Conservation (phyloP, 2,329 filamentous ascomycete genomes). For the Colletotrichum chlorophyti region DNA sequence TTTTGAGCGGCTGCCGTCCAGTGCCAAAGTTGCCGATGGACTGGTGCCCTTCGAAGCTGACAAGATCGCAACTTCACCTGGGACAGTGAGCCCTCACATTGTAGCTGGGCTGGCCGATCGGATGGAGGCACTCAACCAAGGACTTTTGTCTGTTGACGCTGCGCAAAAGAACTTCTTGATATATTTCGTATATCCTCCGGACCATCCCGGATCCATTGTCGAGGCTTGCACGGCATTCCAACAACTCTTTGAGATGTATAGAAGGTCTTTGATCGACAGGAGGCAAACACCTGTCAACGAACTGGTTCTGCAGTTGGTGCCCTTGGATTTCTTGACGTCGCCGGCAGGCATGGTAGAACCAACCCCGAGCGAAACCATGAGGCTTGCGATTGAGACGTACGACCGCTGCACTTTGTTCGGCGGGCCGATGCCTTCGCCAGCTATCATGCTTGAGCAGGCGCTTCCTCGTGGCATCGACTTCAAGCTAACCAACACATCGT, state of each 20-base stretch:
- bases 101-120: constrained; percentile 52
- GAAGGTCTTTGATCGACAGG: constrained; percentile 51
- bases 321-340: constrained; percentile 71
- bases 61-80: constrained; percentile 36
- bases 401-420: constrained; percentile 72
- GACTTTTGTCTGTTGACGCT: constrained; percentile 48
- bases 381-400: constrained; percentile 77
- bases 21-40: constrained; percentile 53
- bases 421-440: constrained; percentile 68
- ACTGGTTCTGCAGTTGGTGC: constrained; percentile 79
- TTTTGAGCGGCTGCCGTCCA: constrained; percentile 58
- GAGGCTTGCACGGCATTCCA: constrained; percentile 79
- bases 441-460: constrained; percentile 74
- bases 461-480: constrained; percentile 78
- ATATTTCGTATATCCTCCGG: constrained; percentile 76
- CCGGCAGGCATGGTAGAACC: constrained; percentile 68
- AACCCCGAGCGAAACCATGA: constrained; percentile 63
- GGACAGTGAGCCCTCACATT: constrained; percentile 19
- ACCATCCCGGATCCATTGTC: constrained; percentile 65
- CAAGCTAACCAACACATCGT: constrained; percentile 71
- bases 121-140: constrained; percentile 55
- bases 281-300: constrained; percentile 61
- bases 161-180: constrained; percentile 72
- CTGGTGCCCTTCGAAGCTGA: constrained; percentile 59
- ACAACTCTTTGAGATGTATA: constrained; percentile 72